Base-by-base conservation (phyloP, 352 stramenopile genomes). In the Phytophthora pinifolia region DNA sequence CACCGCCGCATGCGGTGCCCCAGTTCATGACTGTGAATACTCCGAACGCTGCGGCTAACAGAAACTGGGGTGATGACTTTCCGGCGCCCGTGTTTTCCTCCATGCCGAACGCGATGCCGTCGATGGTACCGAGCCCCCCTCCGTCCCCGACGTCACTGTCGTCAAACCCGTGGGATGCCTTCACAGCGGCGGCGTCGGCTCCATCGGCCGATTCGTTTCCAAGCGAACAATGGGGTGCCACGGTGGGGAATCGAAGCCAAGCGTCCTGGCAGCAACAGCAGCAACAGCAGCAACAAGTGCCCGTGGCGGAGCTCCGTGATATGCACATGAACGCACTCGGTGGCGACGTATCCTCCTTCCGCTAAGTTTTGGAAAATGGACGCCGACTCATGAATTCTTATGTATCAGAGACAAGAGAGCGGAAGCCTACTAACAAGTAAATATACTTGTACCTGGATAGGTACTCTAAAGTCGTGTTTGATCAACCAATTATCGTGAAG, bases 101-200 rank as follows among this genome's bases (percentile, higher is more conserved):
- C 4, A 60, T 65, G 34, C 52, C 57, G 17, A 17, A 47, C 13
- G 55, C 46, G 15, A n/a, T 37, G 6, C 17, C 25, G 34, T 34
- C 32, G 3, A 46, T 51, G 49, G 35, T 10, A 18, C 29, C 35
- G 42, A 57, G 17, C 37, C 20, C 46, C n/a, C 33, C 42, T 14
- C 29, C 36, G 18, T 54, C 59, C 1, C 33, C 41, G 20, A 47
- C 58, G 1, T 51, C 52, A 9, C 27, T 52, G 13, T 37, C 60
- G 17, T 48, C 54, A 25, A 81, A 46, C 9, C 61, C 69, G 1
- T 85, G 69, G 69, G 69, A 79, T 37, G 62, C 62, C n/a, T 68
- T 79, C 36, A 47, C n/a, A n/a, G n/a, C 63, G 22, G n/a, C 62
- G 12, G 62, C 65, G 3, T 65, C 67, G 3, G 56, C 64, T 17